Conservation (phyloP, 495 filamentous ascomycete genomes). For the Aspergillus funiculosus region DNA sequence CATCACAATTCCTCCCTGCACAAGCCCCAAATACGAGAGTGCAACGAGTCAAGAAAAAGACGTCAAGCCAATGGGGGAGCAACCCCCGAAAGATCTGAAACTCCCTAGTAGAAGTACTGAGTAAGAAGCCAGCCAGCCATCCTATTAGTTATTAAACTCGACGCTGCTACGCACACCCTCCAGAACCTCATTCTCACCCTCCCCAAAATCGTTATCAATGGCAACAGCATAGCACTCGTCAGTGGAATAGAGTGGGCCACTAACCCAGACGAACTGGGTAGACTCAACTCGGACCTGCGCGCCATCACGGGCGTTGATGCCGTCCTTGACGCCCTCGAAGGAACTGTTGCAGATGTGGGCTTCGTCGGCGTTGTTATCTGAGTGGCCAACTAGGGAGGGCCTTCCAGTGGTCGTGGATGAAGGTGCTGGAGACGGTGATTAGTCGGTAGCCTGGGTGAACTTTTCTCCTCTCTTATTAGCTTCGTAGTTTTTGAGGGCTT, state of each 20-base stretch:
- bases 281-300: conserved; percentile 60
- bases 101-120: too few relatives aligned
- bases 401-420: conserved; percentile 61
- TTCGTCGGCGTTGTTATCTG: conserved; percentile 35
- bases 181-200: conserved; percentile 39
- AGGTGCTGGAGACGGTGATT: conserved; percentile 47
- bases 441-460: conserved; percentile 46
- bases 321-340: conserved; percentile 43
- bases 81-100: too few relatives aligned
- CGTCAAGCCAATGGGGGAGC: too few relatives aligned
- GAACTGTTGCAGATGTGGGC: conserved; percentile 49
- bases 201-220: conserved; percentile 52
- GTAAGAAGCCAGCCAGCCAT: too few relatives aligned
- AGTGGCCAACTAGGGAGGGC: conserved; percentile 57
- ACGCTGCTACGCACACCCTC: conserved; percentile 44
- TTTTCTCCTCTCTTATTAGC: conserved; percentile 9
- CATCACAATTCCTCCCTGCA: too few relatives aligned
- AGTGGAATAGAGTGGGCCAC: conserved; percentile 49
- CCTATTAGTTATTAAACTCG: conserved; percentile 51
- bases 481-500: not conserved
- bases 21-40: too few relatives aligned
- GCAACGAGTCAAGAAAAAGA: too few relatives aligned
- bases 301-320: conserved; percentile 60
- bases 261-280: conserved; percentile 47
- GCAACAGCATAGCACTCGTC: conserved; percentile 50